Percentiles rank a stretch among this genome's conserved stretches.
Evolutionary conservation across 2,329 filamentous ascomycete genomes (phyloP).

Genomic region (Cladosporium sp.): DNA sequence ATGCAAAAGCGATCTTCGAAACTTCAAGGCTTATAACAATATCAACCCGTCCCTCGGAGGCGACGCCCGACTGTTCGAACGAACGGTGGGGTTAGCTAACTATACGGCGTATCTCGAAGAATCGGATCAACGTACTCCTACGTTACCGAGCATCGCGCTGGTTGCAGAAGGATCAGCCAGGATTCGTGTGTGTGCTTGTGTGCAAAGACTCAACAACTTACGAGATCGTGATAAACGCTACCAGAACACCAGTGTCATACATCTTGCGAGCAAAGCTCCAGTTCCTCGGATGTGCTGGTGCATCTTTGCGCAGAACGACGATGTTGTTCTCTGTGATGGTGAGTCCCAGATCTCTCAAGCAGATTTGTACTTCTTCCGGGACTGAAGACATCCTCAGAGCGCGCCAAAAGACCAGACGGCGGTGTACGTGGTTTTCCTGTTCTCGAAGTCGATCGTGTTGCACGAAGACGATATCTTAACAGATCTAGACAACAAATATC

Average conservation of each 20-base stretch:
- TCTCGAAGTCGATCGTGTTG: no score
- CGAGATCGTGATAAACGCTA: background rate
- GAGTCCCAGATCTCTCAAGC: background rate
- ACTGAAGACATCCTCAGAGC: background rate
- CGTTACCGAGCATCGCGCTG: background rate
- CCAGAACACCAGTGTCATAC: background rate
- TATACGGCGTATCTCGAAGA: background rate
- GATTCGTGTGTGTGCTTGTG: background rate
- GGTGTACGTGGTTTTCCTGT: no score
- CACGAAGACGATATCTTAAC: background rate
- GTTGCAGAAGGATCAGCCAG: background rate
- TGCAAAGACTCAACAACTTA: background rate
- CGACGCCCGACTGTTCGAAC: background rate
- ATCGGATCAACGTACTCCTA: background rate
- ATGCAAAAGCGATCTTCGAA: background rate
- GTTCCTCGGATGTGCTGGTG: background rate
- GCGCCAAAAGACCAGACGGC: background rate
- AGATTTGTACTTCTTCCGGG: background rate
- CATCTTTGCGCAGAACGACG: background rate
- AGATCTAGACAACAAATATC: background rate
- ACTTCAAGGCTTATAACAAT: background rate
- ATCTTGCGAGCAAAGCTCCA: background rate
- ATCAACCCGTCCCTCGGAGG: background rate
- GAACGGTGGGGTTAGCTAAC: background rate
- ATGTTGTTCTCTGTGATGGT: background rate